Conservation (phyloP, 23 red algal genomes). For the Gracilaria gracilis region DNA sequence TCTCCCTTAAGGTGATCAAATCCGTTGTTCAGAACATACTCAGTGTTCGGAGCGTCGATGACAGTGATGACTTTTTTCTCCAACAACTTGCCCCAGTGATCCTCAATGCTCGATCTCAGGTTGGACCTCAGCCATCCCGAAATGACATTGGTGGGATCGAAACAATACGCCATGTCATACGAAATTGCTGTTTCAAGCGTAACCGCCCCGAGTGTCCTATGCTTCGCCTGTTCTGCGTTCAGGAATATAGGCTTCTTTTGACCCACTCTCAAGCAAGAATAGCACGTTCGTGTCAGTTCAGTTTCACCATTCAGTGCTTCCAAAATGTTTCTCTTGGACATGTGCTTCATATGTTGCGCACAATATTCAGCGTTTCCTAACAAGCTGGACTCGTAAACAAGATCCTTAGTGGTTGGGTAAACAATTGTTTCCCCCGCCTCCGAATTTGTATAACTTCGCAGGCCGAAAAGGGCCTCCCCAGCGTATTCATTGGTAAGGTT, state of each 20-base stretch:
- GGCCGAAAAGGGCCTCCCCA: conserved; percentile 41
- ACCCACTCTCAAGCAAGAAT: conserved; percentile 52
- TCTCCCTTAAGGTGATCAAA: conserved; percentile 26
- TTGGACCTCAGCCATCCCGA: conserved; percentile 20
- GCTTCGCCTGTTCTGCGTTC: conserved; percentile 24
- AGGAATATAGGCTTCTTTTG: conserved; percentile 27
- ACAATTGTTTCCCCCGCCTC: conserved; percentile 25
- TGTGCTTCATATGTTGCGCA: conserved; percentile 7
- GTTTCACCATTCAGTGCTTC: conserved; percentile 25
- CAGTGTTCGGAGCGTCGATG: neutral
- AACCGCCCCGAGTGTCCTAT: conserved; percentile 32
- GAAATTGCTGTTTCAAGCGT: conserved; percentile 36
- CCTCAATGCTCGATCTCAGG: conserved; percentile 15
- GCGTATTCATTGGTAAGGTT: conserved; percentile 11
- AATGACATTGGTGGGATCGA: conserved; percentile 6
- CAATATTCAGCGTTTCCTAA: conserved; percentile 34
- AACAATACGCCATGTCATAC: conserved; percentile 59
- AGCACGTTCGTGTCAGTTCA: conserved; percentile 28
- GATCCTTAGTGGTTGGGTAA: conserved; percentile 26
- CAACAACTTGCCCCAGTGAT: conserved; percentile 18
- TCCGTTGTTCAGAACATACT: conserved; percentile 24
- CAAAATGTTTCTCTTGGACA: conserved; percentile 36
- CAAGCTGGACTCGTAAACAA: conserved; percentile 15
- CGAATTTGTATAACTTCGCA: conserved; percentile 53
- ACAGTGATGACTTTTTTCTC: conserved; percentile 19